Evolutionary conservation across 345 rosid genomes (phyloP), one percentile per base, ranked within the genome.

Genomic region (Erodium maritimum): DNA sequence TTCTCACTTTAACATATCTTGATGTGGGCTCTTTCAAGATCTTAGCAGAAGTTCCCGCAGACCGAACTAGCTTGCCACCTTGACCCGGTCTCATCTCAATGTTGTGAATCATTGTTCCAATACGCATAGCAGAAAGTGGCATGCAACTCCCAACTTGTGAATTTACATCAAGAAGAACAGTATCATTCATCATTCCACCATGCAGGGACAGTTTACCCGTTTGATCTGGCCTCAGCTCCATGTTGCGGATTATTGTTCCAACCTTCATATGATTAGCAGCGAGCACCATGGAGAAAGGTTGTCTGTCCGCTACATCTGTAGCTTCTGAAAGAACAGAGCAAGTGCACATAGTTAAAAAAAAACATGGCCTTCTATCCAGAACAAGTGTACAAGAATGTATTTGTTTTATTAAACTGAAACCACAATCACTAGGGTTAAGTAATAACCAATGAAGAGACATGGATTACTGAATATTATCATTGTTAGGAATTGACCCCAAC

Each of bases 61-160:
- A 81, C 24, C 90, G 72, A 46, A 86, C 98, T 23, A 91, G 66
- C 77, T 91, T 84, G 1, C 87, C 93, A 2, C 93, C 96, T 72
- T 84, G 88, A 21, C 93, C 91, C 0, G 95, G 90, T 66, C 85
- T 84, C 70, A 86, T 57, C 72, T 91, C 98, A 37, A 91, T 79
- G 79, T 88, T 88, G 83, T 91, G 95, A 68, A 91, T 83, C 54
- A 86, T 71, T 12, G 95, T 88, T 34, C 96, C 98, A 6, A 91
- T 91, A 12, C 95, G 84, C 98, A 88, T 91, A 52, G 79, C 66
- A 54, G 81, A 73, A 23, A 91, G 74, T 0, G 96, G 96, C 96
- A 86, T 91, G 59, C 88, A 84, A 61, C 90, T 82, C 50, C 98
- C 96, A 8, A 81, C 74, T 79, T 86, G 95, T 10, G 88, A 77